These are phyloP conservation scores for Alternaria novae-zelandiae DNA, from an alignment of 2,329 filamentous ascomycete genomes.

Conservation along the genomic window DNA sequence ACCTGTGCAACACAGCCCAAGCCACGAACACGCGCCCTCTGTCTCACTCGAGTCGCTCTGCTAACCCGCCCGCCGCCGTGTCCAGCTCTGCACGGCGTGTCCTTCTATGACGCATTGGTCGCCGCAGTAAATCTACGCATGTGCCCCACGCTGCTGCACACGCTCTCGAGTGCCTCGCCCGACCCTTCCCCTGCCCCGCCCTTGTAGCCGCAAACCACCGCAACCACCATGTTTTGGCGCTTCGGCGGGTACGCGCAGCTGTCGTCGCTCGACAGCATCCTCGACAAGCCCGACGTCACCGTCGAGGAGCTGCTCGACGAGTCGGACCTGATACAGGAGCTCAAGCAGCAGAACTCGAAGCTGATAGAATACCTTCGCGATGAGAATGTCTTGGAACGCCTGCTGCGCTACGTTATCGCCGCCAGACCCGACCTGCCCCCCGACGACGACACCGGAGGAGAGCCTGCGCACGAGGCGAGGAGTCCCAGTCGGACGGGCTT, in stretches of 20 bases:
- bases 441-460: slow-evolving; percentile 48
- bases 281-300: slow-evolving; percentile 93
- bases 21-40: slow-evolving; percentile 18
- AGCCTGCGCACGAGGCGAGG: slow-evolving; percentile 53
- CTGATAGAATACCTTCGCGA: slow-evolving; percentile 95
- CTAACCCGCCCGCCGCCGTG: slow-evolving; percentile 15
- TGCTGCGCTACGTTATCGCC: slow-evolving; percentile 91
- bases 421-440: slow-evolving; percentile 62
- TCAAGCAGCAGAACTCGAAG: slow-evolving; percentile 98
- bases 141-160: slow-evolving; percentile 31
- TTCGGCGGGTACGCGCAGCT: slow-evolving; percentile 99
- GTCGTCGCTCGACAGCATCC: slow-evolving; percentile 93
- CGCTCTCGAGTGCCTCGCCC: slow-evolving; percentile 35
- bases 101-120: slow-evolving; percentile 23
- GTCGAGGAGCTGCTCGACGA: slow-evolving; percentile 97
- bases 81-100: slow-evolving; percentile 13
- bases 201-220: slow-evolving; percentile 28
- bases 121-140: slow-evolving; percentile 24
- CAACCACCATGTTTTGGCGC: slow-evolving; percentile 94
- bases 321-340: slow-evolving; percentile 93
- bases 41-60: slow-evolving; percentile 13
- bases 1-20: slow-evolving; percentile 19
- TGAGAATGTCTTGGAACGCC: slow-evolving; percentile 79
- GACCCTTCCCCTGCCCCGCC: slow-evolving; percentile 36
- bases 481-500: slow-evolving; percentile 49